Base-by-base conservation (phyloP, 371 early-diverging fungal species). In the Mortierella sp. region DNA sequence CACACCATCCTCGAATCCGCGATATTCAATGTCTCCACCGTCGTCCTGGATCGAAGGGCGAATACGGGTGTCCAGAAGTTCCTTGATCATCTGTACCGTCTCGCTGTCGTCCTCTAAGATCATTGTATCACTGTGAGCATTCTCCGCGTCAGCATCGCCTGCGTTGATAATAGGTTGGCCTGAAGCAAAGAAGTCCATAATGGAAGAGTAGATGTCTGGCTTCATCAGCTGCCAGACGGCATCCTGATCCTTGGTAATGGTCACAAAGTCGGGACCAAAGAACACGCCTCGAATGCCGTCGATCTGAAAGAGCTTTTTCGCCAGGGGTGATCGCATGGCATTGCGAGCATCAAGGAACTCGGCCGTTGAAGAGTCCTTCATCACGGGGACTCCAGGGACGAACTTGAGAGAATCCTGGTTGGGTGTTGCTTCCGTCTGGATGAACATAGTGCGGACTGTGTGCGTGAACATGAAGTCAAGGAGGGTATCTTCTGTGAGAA, bases 41-140 rank as follows among this genome's bases (percentile, higher is more conserved):
- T 98, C 99, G 61, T 97, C 96, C 82, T 94, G 94, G 60, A 98
- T 96, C 3, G 97, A 91, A 10, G 99, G 99, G 17, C 99, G 86
- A 56, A 98, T 95, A 31, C 98, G 86, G 4, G 96, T 94, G 50
- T 98, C 98, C 47, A 98, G 82, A 57, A 98, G 76, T 79, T 97
- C 98, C 79, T 98, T 98, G 70, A 98, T 97, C 96, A 97, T 96
- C 50, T 92, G 91, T 4, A 97, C 97, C 28, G 89, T 89, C 66
- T 98, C 98, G 12, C 91, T 85, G 77, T 95, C 95, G 56, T 91
- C 94, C 44, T 88, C 88, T 28, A 80, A 76, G 49, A 95, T 93
- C 52, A 84, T 81, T 7, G 94, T 94, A 69, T 94, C 94, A 24
- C 73, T 83, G 9, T 84, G 29, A 24, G 51, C 52, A 19, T 22